A percentile compares a stretch with the other conserved stretches of the same genome.
Conservation (phyloP, 163 green algal species). For the Scenedesmus sp. region DNA sequence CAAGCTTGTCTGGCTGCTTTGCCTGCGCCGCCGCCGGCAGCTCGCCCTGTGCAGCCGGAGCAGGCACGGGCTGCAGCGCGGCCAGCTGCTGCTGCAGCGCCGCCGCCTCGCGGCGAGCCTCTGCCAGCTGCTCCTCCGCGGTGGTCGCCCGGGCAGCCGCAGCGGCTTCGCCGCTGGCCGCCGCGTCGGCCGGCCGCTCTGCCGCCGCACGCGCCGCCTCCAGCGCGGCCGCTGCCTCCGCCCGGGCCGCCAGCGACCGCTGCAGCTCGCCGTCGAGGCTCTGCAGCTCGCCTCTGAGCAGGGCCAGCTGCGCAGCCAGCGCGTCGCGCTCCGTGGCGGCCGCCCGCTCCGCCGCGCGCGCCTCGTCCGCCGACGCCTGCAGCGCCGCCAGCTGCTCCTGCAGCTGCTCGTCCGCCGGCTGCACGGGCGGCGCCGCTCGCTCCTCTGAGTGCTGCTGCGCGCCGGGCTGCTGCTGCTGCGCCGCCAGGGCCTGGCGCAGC, state of each 20-base stretch:
- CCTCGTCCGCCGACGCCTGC: not conserved
- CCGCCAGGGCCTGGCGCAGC: constrained; percentile 2
- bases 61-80: not conserved
- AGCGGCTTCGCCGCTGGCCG: not conserved
- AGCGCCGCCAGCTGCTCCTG: constrained; percentile 8
- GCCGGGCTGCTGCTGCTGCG: constrained; percentile 17
- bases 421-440: not conserved
- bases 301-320: not conserved
- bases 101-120: not conserved
- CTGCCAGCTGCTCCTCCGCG: constrained; percentile 10
- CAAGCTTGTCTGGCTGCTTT: constrained; percentile 11
- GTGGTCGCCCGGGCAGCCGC: not conserved
- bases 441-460: not conserved
- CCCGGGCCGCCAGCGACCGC: not conserved
- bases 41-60: not conserved
- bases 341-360: not conserved
- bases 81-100: not conserved
- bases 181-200: too few relatives aligned
- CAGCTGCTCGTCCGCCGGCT: not conserved
- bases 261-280: not conserved
- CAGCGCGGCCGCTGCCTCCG: not conserved
- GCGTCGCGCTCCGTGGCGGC: constrained; percentile 3
- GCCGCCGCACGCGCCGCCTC: not conserved
- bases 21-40: not conserved
- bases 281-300: not conserved